These are phyloP conservation scores for Musa acuminata DNA, from an alignment of 176 grass and related monocot genomes.

Conservation along the genomic window DNA sequence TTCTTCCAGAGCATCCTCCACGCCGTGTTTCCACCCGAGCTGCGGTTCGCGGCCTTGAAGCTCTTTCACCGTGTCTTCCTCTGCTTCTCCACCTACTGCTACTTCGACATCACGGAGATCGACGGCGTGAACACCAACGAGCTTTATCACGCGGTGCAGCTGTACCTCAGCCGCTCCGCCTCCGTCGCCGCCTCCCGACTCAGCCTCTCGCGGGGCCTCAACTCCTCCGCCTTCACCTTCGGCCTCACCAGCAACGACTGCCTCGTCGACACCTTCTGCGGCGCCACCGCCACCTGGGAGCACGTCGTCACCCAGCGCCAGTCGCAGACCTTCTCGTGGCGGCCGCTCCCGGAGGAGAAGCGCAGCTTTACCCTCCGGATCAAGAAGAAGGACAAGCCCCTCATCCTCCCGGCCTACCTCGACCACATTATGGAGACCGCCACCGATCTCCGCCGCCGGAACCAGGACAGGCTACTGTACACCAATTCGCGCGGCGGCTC, in stretches of 20 bases:
- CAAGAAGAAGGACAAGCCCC: constrained; percentile 33
- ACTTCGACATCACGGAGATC: constrained; percentile 80
- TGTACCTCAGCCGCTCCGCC: constrained; percentile 70
- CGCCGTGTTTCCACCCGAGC: constrained; percentile 59
- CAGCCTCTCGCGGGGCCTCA: constrained; percentile 54
- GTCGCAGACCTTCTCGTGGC: constrained; percentile 51
- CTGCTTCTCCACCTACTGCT: constrained; percentile 58
- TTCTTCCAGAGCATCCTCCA: constrained; percentile 50
- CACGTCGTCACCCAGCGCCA: constrained; percentile 71
- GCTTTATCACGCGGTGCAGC: constrained; percentile 76
- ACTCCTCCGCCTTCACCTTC: constrained; percentile 80
- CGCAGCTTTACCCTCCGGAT: constrained; percentile 81
- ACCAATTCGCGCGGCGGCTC: constrained; percentile 13
- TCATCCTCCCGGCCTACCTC: constrained; percentile 23
- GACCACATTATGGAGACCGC: constrained; percentile 4
- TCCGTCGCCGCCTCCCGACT: constrained; percentile 29
- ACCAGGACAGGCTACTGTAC: constrained; percentile 2
- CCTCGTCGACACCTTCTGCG: constrained; percentile 47
- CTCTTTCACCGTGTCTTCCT: constrained; percentile 35
- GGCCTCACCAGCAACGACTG: constrained; percentile 68
- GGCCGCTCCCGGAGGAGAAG: constrained; percentile 77
- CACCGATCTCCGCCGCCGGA: constrained; percentile 5
- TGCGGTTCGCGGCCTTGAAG: constrained; percentile 36
- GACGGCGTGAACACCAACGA: constrained; percentile 88
- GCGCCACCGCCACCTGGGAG: constrained; percentile 61